Conservation (phyloP, 2,329 filamentous ascomycete genomes). For the Talaromyces piceae region DNA sequence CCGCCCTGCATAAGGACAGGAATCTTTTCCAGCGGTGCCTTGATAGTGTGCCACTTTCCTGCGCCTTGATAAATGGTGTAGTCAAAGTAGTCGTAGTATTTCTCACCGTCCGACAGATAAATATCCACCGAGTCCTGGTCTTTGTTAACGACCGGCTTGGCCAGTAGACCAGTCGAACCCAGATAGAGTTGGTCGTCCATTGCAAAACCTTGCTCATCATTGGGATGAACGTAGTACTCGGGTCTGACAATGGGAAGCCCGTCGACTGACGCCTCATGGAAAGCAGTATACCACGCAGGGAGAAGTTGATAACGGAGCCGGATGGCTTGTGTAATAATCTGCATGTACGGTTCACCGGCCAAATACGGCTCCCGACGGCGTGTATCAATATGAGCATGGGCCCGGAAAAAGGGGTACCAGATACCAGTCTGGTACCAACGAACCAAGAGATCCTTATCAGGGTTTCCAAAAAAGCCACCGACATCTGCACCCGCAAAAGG, state of each 20-base stretch:
- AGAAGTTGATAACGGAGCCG: conserved; percentile 83
- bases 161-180: conserved; percentile 80
- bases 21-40: conserved; percentile 75
- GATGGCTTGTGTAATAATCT: conserved; percentile 79
- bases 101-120: conserved; percentile 80
- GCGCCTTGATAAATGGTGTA: conserved; percentile 68
- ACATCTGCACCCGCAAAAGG: conserved; percentile 95
- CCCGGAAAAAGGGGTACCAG: conserved; percentile 98
- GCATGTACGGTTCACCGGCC: conserved; percentile 71
- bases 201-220: conserved; percentile 76
- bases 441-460: conserved; percentile 80
- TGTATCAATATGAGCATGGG: conserved; percentile 92
- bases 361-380: conserved; percentile 91
- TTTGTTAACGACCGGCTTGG: conserved; percentile 79
- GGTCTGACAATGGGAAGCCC: conserved; percentile 84
- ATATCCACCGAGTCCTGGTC: conserved; percentile 66
- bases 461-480: conserved; percentile 96
- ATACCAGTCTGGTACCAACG: conserved; percentile 96
- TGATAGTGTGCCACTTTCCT: conserved; percentile 61
- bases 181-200: conserved; percentile 93
- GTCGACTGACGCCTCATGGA: conserved; percentile 76
- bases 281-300: conserved; percentile 94
- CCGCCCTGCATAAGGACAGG: conserved; percentile 89
- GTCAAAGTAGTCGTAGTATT: conserved; percentile 94
- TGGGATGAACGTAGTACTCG: conserved; percentile 86